phyloP scores from a whole-genome alignment of 768 basidiomycete genomes.

The Cubamyces sp. region DNA sequence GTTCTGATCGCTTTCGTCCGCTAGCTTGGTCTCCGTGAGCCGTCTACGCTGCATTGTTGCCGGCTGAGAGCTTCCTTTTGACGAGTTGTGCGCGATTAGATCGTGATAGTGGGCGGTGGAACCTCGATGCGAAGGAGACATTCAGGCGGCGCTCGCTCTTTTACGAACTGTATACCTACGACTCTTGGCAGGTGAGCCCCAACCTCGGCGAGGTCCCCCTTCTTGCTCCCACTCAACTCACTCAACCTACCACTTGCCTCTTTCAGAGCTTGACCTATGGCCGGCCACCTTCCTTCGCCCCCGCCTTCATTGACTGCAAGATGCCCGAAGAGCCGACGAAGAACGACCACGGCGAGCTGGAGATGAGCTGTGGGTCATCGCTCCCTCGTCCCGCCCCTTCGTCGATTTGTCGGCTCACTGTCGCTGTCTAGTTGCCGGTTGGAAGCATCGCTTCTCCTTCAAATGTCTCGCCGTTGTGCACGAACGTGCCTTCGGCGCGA shows the following conservation, averaged over 20 bases:
- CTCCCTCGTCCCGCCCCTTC: not conserved
- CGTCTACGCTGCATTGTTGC: slow-evolving; percentile 14
- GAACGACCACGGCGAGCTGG: slow-evolving; percentile 52
- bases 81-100: slow-evolving; percentile 42
- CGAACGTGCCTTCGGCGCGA: slow-evolving; percentile 70
- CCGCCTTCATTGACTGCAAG: slow-evolving; percentile 58
- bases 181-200: slow-evolving; percentile 65
- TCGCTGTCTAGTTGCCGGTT: slow-evolving; percentile 53
- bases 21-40: slow-evolving; percentile 71
- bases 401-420: not conserved
- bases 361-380: slow-evolving; percentile 60
- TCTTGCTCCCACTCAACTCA: slow-evolving; percentile 1
- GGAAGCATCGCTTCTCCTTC: slow-evolving; percentile 70
- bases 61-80: not conserved
- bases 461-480: slow-evolving; percentile 67
- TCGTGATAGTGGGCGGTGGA: slow-evolving; percentile 71
- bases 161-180: slow-evolving; percentile 69
- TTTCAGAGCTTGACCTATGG: slow-evolving; percentile 70
- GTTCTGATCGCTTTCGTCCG: slow-evolving; percentile 21
- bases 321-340: slow-evolving; percentile 46
- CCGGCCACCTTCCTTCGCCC: slow-evolving; percentile 66
- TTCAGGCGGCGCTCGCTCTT: slow-evolving; percentile 61
- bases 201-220: not conserved
- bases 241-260: slow-evolving; percentile 6
- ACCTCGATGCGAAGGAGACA: slow-evolving; percentile 57